Percentiles rank a stretch among this genome's conserved stretches.
Conservation (phyloP, 2,329 filamentous ascomycete genomes). For the Epichloe gansuensis region DNA sequence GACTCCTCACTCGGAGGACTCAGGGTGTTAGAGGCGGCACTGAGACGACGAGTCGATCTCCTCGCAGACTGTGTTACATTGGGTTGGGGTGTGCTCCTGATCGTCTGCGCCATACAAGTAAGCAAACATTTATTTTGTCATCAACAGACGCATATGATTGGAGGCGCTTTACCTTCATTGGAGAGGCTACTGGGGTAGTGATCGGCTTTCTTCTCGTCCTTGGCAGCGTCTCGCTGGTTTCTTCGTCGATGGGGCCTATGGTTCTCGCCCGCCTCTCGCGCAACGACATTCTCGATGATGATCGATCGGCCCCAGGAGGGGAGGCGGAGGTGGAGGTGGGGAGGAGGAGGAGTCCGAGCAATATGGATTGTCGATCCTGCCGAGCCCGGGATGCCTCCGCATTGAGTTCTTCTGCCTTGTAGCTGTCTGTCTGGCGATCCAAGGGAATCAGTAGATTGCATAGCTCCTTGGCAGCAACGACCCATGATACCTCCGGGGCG, state of each 20-base stretch:
- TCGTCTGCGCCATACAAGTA: slow-evolving; percentile 16
- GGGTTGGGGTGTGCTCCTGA: slow-evolving; percentile 19
- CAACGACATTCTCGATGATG: slow-evolving; percentile 56
- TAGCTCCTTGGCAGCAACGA: slow-evolving; percentile 69
- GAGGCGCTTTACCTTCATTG: slow-evolving; percentile 17
- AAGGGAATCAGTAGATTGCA: slow-evolving; percentile 71
- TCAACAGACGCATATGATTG: not conserved
- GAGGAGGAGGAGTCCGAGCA: slow-evolving; percentile 18
- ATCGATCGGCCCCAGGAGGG: slow-evolving; percentile 22
- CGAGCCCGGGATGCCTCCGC: slow-evolving; percentile 51
- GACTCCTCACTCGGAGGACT: slow-evolving; percentile 11
- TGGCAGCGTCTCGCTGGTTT: slow-evolving; percentile 11
- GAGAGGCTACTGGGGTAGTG: slow-evolving; percentile 28
- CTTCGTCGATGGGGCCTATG: slow-evolving; percentile 40
- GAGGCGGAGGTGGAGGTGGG: slow-evolving; percentile 1
- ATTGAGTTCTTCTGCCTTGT: slow-evolving; percentile 65
- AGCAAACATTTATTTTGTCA: not conserved
- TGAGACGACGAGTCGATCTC: slow-evolving; percentile 35
- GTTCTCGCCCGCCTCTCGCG: slow-evolving; percentile 56
- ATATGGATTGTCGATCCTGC: slow-evolving; percentile 50
- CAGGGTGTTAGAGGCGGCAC: slow-evolving; percentile 30
- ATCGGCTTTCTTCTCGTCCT: slow-evolving; percentile 51
- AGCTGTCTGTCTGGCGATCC: slow-evolving; percentile 64
- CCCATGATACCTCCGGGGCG: slow-evolving; percentile 80
- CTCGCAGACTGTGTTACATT: slow-evolving; percentile 17